Evolutionary conservation across 331 rosid genomes (phyloP), one percentile per base, ranked within the genome.

Genomic region (Acacia pycnantha): DNA sequence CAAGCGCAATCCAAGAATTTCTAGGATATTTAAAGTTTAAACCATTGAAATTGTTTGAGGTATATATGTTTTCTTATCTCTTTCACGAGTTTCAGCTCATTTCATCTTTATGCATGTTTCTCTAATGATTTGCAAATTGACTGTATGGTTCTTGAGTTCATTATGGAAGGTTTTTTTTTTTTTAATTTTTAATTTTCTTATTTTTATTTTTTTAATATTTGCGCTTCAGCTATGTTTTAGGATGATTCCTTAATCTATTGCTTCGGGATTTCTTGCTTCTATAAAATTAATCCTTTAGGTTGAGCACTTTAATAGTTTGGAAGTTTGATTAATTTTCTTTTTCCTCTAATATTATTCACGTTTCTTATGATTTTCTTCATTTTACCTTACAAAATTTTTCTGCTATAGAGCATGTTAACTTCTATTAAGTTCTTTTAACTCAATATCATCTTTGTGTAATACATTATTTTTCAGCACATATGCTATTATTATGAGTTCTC

Each of bases 381-480:
- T 56, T 82, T 77, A 46, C 66, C 73, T 56, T 69, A n/a, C 29
- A 41, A 65, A 74, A 18, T 13, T 44, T 22, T 19, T 58, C 77
- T 71, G 14, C 37, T 12, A 64, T n/a, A 48, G 74, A 61, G 37
- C 47, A 41, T 37, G 14, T 62, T 67, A 48, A 56, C 54, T 40
- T 70, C 1, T 51, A 21, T 65, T 16, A 31, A 29, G 79, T 77
- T 64, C 51, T 76, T 21, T 75, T 54, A 72, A 51, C 41, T 12
- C n/a, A 48, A 31, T 37, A 70, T 26, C 65, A n/a, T 58, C 29
- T 58, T 54, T 43, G 46, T 77, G 54, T 56, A 74, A 72, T 76
- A 43, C 59, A 19, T 11, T 78, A 78, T 68, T 78, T 4, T 47
- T 67, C 66, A 85, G 88, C 15, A 1, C 13, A 37, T 68, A 82